Base-by-base conservation (phyloP, 1,139 yeast genomes). In the Protomyces gravidus region DNA sequence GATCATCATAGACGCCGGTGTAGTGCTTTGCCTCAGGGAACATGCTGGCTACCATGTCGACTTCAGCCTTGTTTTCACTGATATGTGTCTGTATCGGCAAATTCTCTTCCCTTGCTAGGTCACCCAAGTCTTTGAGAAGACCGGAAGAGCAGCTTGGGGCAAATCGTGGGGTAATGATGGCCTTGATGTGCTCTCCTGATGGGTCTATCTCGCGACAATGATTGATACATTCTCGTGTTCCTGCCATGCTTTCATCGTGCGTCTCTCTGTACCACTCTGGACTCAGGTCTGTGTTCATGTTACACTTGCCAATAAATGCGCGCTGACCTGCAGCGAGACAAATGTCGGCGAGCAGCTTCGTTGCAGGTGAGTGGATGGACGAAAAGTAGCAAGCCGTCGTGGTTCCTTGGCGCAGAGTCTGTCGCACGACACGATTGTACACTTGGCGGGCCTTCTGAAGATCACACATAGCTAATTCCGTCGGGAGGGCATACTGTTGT, bases 311-410 rank as follows among this genome's bases (percentile, higher is more conserved):
- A 30, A 92, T 84, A 64, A 87, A 80, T 0, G 96, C 96, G 63
- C 97, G 77, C 72, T 90, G 97, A 21, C 96, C 96, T 39, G 73
- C 68, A 49, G 74, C 64, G 17, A 84, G 72, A 33, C 94, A 82
- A 33, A 87, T 71, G 63, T 85, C 86, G 1, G 95, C 96, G 67
- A 92, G 80, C 36, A 85, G 65, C 58, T 84, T 84, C 2, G 96
- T 80, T 1, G 96, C 85, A 9, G 78, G 80, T 0, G 84, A 76
- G 68, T 92, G 95, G 49, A 88, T 83, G 0, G 97, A 89, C 3
- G 97, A 92, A 70, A 84, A 92, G 72, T 92, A 92, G 0, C 95
- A 80, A 0, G 95, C 96, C 62, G 95, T 84, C 0, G 98, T 92
- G 0, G 97, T 92, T 6, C 98, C 98, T 68, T 82, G 78, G 2